A percentile compares a stretch with the other conserved stretches of the same genome.
Conservation (phyloP, 768 basidiomycete species). For the Erythrobasidium yunnanense region DNA sequence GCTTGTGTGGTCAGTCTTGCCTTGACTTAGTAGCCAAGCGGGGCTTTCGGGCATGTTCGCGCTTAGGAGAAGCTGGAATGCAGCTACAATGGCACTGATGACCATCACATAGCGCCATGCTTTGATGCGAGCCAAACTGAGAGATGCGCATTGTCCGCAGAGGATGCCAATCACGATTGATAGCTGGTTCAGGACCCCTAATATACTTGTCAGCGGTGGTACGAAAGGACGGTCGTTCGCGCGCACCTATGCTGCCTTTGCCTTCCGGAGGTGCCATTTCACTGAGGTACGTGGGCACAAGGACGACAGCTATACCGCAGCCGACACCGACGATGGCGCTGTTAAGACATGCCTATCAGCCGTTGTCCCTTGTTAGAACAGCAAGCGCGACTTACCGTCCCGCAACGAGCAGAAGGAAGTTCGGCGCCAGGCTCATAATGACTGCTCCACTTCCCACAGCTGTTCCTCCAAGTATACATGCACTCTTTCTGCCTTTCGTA, state of each 20-base stretch:
- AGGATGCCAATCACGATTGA: slow-evolving; percentile 77
- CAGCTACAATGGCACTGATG: slow-evolving; percentile 24
- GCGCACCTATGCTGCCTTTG: slow-evolving; percentile 60
- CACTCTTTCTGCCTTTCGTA: slow-evolving; percentile 58
- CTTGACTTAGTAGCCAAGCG: background rate
- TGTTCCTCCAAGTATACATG: slow-evolving; percentile 52
- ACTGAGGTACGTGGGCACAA: slow-evolving; percentile 73
- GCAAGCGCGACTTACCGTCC: slow-evolving; percentile 42
- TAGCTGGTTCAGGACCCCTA: slow-evolving; percentile 70
- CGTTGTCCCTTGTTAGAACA: background rate
- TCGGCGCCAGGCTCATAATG: slow-evolving; percentile 57
- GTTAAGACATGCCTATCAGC: background rate
- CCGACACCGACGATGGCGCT: slow-evolving; percentile 49
- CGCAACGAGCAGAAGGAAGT: slow-evolving; percentile 50
- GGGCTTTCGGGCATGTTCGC: slow-evolving; percentile 27
- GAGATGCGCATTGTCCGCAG: slow-evolving; percentile 67
- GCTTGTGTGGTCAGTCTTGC: too few relatives aligned
- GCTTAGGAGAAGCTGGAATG: slow-evolving; percentile 11
- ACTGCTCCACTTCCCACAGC: slow-evolving; percentile 53
- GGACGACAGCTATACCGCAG: slow-evolving; percentile 43
- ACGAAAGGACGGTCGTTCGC: background rate
- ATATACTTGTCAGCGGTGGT: background rate
- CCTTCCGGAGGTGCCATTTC: slow-evolving; percentile 71
- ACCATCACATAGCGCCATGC: slow-evolving; percentile 31
- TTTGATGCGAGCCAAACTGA: slow-evolving; percentile 44